These are phyloP conservation scores for Cladosporium sp. DNA, from an alignment of 2,329 filamentous ascomycete genomes.

Conservation along the genomic window DNA sequence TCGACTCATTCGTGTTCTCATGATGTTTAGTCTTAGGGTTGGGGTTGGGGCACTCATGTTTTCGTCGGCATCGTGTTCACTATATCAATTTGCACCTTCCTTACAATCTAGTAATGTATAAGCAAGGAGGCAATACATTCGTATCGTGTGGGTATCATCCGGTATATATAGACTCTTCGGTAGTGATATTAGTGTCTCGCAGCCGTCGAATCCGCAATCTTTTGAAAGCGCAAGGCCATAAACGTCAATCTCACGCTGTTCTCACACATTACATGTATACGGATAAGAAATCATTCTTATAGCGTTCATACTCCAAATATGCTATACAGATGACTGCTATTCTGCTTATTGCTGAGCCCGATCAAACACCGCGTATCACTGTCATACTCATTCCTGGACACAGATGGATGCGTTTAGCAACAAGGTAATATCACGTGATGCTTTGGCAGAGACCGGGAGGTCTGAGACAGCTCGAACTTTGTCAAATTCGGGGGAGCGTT, in stretches of 20 bases:
- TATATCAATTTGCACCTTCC: background rate
- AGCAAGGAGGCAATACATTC: background rate
- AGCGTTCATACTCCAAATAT: background rate
- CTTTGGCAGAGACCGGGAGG: background rate
- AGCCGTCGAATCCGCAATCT: background rate
- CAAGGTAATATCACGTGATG: background rate
- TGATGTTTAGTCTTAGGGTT: no score
- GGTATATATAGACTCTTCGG: background rate
- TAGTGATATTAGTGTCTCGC: background rate
- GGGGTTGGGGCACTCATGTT: background rate
- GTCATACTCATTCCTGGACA: background rate
- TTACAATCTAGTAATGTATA: background rate
- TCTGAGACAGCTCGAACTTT: background rate
- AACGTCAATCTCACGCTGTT: background rate
- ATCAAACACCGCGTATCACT: background rate
- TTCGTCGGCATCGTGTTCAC: background rate
- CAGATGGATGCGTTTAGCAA: background rate
- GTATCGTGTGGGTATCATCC: fast-evolving
- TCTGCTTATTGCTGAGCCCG: background rate
- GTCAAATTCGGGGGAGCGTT: background rate
- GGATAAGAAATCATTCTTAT: background rate
- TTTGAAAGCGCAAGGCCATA: background rate
- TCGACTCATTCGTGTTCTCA: no score
- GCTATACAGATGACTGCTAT: background rate
- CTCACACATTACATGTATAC: background rate